Conservation (phyloP, 257 asterid genomes). For the Solanum raphanifolium region DNA sequence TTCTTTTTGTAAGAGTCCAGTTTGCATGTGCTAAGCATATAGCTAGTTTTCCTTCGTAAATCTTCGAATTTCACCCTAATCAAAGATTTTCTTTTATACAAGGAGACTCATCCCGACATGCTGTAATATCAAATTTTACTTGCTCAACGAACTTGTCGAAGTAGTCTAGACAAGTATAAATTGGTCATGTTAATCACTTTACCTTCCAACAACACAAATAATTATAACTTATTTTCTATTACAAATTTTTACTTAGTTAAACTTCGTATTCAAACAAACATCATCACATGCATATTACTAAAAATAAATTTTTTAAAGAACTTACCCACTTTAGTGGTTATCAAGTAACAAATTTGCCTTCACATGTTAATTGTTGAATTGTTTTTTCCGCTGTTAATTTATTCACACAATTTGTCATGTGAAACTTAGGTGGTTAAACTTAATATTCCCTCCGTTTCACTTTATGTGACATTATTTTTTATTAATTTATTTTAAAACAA, state of each 20-base stretch:
- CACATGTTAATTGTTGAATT: background rate
- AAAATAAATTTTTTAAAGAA: background rate
- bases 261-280: background rate
- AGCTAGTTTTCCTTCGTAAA: too few species aligned
- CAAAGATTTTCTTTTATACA: background rate
- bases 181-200: fast-evolving
- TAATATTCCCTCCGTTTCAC: background rate
- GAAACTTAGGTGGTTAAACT: background rate
- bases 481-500: background rate
- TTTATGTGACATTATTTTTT: background rate
- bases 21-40: background rate
- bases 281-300: background rate
- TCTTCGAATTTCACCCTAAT: too few species aligned
- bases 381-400: background rate
- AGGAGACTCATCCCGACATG: background rate
- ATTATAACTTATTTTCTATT: background rate
- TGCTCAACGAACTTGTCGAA: background rate
- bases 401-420: background rate
- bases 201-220: background rate
- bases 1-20: fast-evolving
- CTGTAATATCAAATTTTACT: background rate
- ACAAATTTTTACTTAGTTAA: background rate
- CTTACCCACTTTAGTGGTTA: background rate
- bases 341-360: background rate
- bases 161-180: background rate